Base-by-base conservation (phyloP, 1,139 yeast genomes). In the Hansenula anomala region DNA sequence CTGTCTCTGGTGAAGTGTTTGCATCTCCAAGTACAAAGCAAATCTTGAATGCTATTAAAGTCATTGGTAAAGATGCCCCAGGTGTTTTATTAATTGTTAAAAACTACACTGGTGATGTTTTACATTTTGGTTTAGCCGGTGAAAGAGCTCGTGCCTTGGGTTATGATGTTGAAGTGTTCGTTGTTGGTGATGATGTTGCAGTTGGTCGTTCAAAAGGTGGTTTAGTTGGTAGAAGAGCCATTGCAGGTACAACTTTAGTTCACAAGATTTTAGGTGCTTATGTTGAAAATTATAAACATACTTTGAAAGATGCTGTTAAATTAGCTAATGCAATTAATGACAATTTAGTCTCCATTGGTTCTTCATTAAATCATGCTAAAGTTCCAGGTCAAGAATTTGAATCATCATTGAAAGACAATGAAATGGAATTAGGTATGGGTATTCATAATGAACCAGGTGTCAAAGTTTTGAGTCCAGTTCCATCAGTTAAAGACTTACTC, bases 371-470 rank as follows among this genome's bases (percentile, higher is more conserved):
- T 53, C 88, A 94, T 53, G 88, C 95, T 40, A 78, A 86, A 34
- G 95, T 88, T 31, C 97, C 97, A 4, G 96, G 95, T 7, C 74
- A 81, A 44, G 61, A 67, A 36, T 73, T 71, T 41, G 81, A 75
- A 48, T 69, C 74, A 13, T 74, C 74, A 36, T 73, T 81, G 46
- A 63, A 65, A 33, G 73, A 67, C 15, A 64, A 75, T 40, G 89
- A 87, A 58, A 82, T 84, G 52, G 97, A 90, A 61, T 71, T 90
- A 46, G 97, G 97, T 22, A 82, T 90, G 79, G 97, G 97, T 36
- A 90, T 90, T 46, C 97, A 90, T 61, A 90, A 90, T 56, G 97
- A 90, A 58, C 94, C 96, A 0, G 97, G 97, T 41, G 78, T 78
- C 39, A 69, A 76, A 47, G 76, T 82, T 49, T 61, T 84, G 34